Base-by-base conservation (phyloP, 371 early-diverging fungal species). In the Mortierella sp. region DNA sequence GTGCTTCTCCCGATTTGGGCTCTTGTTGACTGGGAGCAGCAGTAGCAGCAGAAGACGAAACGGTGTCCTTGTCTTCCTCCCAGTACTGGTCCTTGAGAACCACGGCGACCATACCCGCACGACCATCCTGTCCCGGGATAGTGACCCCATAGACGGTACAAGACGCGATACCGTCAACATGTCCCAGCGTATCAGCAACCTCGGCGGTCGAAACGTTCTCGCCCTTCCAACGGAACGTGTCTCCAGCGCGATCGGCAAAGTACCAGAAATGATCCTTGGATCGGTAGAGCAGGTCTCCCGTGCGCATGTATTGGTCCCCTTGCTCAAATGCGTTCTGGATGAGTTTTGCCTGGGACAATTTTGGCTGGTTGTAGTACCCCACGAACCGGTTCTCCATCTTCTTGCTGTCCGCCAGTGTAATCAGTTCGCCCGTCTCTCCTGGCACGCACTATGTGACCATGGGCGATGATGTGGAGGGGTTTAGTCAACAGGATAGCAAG, bases 31-130 rank as follows among this genome's bases (percentile, higher is more conserved):
- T 39, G 7, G 61, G 16, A 22, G 34, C 2, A 16, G 31, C 58
- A 7, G 50, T 10, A 8, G 2, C 22, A 39, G 24, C 43, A 10
- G 16, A 0, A 13, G 37, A 8, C 19, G 19, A 8, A 16, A 26
- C 19, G n/a, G 14, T 24, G 4, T 70, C 52, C 6, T 44, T 45
- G 2, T 66, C 67, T 3, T 61, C 43, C 34, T 64, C 53, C n/a
- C 73, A 26, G 24, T 71, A 71, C 16, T 63, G 26, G 24, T 74
- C 86, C 65, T 86, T 85, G 47, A 85, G 64, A 13, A 87, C 84
- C 66, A 95, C 61, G 7, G 93, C 92, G 10, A 92, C 95, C 95
- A 95, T 95, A 29, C 94, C 94, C 7, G 93, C 93, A 31, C 91
- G 86, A 19, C 94, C 93, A 74, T 93, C 92, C 52, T 90, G 88